Conservation (phyloP, 169 alveolate species). For the Eimeria necatrix region DNA sequence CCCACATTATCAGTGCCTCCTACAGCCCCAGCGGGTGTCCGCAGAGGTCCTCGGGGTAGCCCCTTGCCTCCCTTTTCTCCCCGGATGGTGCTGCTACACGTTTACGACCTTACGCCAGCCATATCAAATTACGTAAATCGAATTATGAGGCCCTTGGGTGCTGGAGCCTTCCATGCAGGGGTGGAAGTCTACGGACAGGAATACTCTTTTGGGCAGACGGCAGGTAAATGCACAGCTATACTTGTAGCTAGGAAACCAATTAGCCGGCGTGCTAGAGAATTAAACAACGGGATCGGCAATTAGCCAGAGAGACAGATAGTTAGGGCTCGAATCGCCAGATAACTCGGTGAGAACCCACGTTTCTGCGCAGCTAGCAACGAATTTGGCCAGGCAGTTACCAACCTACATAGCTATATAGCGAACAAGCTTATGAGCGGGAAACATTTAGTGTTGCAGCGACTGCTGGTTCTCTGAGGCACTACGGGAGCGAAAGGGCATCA, state of each 20-base stretch:
- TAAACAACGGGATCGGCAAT: background rate
- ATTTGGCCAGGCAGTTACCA: background rate
- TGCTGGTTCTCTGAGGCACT: background rate
- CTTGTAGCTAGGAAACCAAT: background rate
- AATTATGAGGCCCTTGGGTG: constrained; percentile 73
- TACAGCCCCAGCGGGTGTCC: background rate
- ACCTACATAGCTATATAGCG: background rate
- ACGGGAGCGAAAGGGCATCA: background rate
- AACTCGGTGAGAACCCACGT: background rate
- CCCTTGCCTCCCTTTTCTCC: background rate
- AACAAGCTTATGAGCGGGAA: background rate
- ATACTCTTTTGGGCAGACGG: constrained; percentile 65
- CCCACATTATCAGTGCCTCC: background rate
- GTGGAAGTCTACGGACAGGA: constrained; percentile 76
- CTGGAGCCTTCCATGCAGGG: constrained; percentile 78
- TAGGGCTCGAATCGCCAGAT: background rate
- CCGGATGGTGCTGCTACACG: constrained; percentile 55
- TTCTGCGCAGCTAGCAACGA: background rate
- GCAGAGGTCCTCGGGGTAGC: constrained; percentile 21
- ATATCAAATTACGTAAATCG: constrained; percentile 39
- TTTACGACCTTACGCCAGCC: constrained; percentile 66
- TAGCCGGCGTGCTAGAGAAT: background rate
- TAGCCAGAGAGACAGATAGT: background rate
- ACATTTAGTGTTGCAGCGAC: no score
- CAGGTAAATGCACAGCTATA: background rate